Evolutionary conservation across 163 green algal genomes (phyloP), one percentile per base, ranked within the genome.

Genomic region (Chlorella variabilis): DNA sequence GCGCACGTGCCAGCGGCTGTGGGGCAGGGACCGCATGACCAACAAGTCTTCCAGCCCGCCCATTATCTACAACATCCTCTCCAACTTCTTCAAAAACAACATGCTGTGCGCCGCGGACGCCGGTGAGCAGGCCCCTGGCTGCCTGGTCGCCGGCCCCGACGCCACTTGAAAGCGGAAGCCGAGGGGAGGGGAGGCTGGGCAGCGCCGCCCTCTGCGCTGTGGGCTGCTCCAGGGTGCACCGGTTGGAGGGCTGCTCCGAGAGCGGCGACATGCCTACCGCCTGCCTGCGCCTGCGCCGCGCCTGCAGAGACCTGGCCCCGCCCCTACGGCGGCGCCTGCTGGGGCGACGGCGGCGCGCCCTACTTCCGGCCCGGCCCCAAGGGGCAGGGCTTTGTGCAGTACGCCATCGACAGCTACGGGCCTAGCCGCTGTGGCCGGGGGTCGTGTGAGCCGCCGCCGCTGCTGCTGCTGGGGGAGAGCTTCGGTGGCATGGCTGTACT

Each of bases 291-390:
- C 54, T 29, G 18, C 54, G 11, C 45, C 45, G 15, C 45, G 20
- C 18, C 9, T 63, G 59, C 59, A 67, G 59, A 3, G 8, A 38
- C 5, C 59, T 17, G 20, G 8, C 20, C 29, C 5, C 27, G n/a
- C 29, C 59, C 59, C 59, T 17, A 67, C 59, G 59, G 59, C 59
- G 59, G 59, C 59, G 7, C 59, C 29, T 67, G 59, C 59, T 67
- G 8, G 7, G 59, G 59, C 59, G 59, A 67, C n/a, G 59, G 59
- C 29, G 59, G 59, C 59, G 27, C 59, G 5, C 59, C 59, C 5
- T 67, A 39, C 29, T 67, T 67, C 59, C n/a, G 5, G 29, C 27
- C n/a, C 9, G 59, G 59, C 59, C 8, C 29, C 38, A 29, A 15
- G n/a, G n/a, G 20, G 9, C 20, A 11, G 4, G 8, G 59, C 7